These are phyloP conservation scores for Knoxia roxburghii DNA, from an alignment of 257 asterid genomes.

Conservation along the genomic window DNA sequence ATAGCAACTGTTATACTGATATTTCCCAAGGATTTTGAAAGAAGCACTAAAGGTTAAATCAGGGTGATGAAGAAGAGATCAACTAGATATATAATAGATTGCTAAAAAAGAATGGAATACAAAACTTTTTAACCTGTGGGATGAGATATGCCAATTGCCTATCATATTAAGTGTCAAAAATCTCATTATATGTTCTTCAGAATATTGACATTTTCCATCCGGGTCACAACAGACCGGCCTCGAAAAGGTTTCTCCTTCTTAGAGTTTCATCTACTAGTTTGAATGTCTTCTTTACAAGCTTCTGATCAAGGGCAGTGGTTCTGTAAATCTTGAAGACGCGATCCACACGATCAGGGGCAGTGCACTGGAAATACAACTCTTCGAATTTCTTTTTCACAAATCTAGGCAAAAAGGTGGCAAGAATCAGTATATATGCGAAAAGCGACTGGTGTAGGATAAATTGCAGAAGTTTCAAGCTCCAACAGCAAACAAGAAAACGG, in stretches of 20 bases:
- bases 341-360: slow-evolving; percentile 91
- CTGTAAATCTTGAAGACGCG: slow-evolving; percentile 93
- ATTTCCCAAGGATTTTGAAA: background rate
- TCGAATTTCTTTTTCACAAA: slow-evolving; percentile 96
- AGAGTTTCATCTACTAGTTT: slow-evolving; percentile 93
- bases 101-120: slow-evolving; percentile 19
- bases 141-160: slow-evolving; percentile 22
- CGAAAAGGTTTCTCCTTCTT: slow-evolving; percentile 89
- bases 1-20: background rate
- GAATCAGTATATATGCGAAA: slow-evolving; percentile 9
- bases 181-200: slow-evolving; percentile 12
- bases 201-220: slow-evolving; percentile 23
- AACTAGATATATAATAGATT: slow-evolving; percentile 9
- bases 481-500: background rate
- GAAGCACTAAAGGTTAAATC: background rate
- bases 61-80: background rate
- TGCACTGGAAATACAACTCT: slow-evolving; percentile 88
- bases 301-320: slow-evolving; percentile 95
- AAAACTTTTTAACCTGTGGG: slow-evolving; percentile 24
- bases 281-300: slow-evolving; percentile 98
- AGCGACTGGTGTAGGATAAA: background rate
- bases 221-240: slow-evolving; percentile 84
- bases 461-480: background rate
- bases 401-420: slow-evolving; percentile 34
- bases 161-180: slow-evolving; percentile 14